Evolutionary conservation across 129 eudicot species (phyloP).

Genomic region (Centrapalus pauciflorus): DNA sequence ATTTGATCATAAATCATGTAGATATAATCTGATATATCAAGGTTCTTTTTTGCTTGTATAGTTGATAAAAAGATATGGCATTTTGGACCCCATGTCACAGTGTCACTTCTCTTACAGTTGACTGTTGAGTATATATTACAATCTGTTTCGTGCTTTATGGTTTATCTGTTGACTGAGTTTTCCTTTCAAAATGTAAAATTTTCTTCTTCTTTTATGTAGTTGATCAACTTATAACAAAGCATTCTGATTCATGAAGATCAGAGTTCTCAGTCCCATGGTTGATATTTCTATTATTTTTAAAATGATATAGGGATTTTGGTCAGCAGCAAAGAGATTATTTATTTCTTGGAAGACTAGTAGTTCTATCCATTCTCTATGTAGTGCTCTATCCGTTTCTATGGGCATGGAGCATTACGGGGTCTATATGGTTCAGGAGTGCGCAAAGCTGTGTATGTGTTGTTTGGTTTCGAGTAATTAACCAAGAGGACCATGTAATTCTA

Average conservation of each 20-base stretch:
- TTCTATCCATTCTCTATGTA: constrained; percentile 57
- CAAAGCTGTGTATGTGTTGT: constrained; percentile 60
- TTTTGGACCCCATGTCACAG: background rate
- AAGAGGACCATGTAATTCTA: background rate
- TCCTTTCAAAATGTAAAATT: background rate
- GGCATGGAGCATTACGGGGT: constrained; percentile 86
- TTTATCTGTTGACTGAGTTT: background rate
- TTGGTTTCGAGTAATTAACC: background rate
- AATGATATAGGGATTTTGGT: constrained; percentile 70
- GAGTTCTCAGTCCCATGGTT: background rate
- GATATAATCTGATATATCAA: background rate
- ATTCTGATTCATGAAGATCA: background rate
- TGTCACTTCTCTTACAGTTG: background rate
- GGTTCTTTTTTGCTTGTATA: background rate
- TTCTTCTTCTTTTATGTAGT: background rate
- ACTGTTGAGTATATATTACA: background rate
- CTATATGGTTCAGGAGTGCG: constrained; percentile 79
- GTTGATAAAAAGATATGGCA: background rate
- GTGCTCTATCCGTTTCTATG: constrained; percentile 84
- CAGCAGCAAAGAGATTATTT: constrained; percentile 81
- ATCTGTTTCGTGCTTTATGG: background rate
- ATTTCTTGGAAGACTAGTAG: constrained; percentile 78
- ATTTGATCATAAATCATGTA: background rate
- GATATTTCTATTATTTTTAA: background rate
- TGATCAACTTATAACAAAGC: background rate